Base-by-base conservation (phyloP, 371 early-diverging fungal genomes). In the Mortierella sp. region DNA sequence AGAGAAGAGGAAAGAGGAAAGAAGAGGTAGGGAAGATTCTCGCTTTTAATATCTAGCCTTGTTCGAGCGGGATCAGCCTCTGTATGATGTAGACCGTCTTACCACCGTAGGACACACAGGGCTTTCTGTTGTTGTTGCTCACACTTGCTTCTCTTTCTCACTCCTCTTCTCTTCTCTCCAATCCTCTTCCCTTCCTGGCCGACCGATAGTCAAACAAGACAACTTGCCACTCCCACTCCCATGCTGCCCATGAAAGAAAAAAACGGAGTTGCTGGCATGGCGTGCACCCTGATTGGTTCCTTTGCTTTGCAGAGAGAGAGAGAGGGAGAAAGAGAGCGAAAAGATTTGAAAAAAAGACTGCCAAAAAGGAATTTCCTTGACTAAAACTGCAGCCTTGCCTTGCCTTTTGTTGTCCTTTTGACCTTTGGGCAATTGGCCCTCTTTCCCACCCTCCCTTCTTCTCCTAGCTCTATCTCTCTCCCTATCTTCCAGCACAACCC, bases 21-120 rank as follows among this genome's bases (percentile, higher is more conserved):
- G 43, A 21, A 72, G 69, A 51, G 26, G 28, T 14, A 50, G 72
- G 54, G 54, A 34, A 57, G 34, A 73, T 57, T 40, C 46, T 70
- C 37, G 71, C 31, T 51, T 48, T 24, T 46, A 71, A 70, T 44
- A 21, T n/a, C n/a, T n/a, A n/a, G n/a, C n/a, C n/a, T 40, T 40
- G 6, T 4, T 40, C 6, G 43, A 2, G 43, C 2, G 43, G 2
- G 43, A 40, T 40, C 6, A 40, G 6, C 43, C 43, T 40, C 6
- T 40, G 2, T 40, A 50, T 50, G 2, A 9, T 50, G 50, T 50
- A 9, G 43, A 40, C 43, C 43, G 6, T 40, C 2, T 40, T 40
- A 40, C 43, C 2, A 40, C 6, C 43, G 43, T 40, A 40, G 43
- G 43, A 40, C 43, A 40, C 43, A 40, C 43, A 40, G 43, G 43